Percentiles rank a stretch among this genome's conserved stretches.
Conservation (phyloP, 495 filamentous ascomycete genomes). For the Cudoniella acicularis region DNA sequence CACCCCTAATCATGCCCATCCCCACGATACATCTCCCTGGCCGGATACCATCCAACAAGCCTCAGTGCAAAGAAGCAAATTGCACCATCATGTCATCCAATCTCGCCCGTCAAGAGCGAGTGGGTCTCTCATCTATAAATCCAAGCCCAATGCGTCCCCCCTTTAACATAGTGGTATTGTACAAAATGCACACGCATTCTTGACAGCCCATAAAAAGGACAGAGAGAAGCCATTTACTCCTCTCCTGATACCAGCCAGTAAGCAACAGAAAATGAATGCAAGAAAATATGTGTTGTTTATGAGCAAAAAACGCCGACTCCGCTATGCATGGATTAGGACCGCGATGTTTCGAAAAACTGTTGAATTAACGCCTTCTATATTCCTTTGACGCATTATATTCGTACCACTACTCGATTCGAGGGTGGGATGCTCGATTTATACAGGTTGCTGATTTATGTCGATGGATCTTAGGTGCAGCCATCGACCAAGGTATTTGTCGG, state of each 20-base stretch:
- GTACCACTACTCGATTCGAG: constrained; percentile 14
- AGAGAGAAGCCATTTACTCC: not conserved
- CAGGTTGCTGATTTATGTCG: not conserved
- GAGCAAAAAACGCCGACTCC: constrained; percentile 16
- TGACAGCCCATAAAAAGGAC: not conserved
- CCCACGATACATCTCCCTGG: not conserved
- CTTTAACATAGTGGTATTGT: not conserved
- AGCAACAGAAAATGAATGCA: not conserved
- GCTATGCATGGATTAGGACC: constrained; percentile 22
- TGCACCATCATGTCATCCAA: not conserved
- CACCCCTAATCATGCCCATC: not conserved
- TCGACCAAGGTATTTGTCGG: constrained; percentile 47
- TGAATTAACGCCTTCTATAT: constrained; percentile 18
- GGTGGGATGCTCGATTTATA: constrained; percentile 11
- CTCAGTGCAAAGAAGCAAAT: not conserved
- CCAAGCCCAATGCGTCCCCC: not conserved
- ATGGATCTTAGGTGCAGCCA: constrained; percentile 30
- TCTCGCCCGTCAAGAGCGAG: not conserved
- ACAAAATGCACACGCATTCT: not conserved
- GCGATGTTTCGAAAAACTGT: constrained; percentile 1
- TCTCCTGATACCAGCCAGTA: not conserved
- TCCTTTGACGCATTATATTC: constrained; percentile 22
- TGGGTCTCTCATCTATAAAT: not conserved
- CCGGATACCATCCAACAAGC: not conserved
- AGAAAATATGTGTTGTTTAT: not conserved